A percentile compares a stretch with the other conserved stretches of the same genome.
Evolutionary conservation across 495 filamentous ascomycete species (phyloP).

Genomic region (Physcia stellaris): DNA sequence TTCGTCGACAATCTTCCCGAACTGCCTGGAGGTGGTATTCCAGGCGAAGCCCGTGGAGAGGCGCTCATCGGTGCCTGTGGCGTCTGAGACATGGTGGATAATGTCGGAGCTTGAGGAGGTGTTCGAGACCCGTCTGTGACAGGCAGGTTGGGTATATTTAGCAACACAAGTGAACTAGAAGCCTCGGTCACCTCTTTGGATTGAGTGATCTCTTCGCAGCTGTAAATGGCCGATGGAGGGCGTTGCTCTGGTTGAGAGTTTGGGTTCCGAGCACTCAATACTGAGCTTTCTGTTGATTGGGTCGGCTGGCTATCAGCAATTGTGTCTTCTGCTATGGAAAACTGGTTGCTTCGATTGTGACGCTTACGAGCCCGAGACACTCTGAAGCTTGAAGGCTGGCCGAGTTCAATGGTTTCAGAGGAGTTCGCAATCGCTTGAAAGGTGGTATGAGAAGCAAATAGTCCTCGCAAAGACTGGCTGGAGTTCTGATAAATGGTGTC

Average conservation of each 20-base stretch:
- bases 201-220: background rate
- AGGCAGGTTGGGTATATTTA: too few relatives aligned
- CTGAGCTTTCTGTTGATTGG: background rate
- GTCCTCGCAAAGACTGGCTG: background rate
- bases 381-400: too few relatives aligned
- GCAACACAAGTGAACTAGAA: too few relatives aligned
- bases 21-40: too few relatives aligned
- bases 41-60: too few relatives aligned
- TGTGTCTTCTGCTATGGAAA: background rate
- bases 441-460: background rate
- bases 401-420: background rate
- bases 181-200: background rate
- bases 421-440: background rate
- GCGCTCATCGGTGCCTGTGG: too few relatives aligned
- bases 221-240: background rate
- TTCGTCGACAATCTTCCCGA: too few relatives aligned
- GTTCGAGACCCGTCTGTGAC: slow-evolving; percentile 3
- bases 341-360: too few relatives aligned
- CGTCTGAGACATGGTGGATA: background rate
- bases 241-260: background rate
- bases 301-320: background rate
- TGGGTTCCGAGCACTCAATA: background rate
- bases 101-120: slow-evolving; percentile 5
- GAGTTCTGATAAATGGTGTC: background rate
- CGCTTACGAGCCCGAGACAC: too few relatives aligned